phyloP scores from a whole-genome alignment of 192 early-diverging fungal species.

The Spinellus fusiger region DNA sequence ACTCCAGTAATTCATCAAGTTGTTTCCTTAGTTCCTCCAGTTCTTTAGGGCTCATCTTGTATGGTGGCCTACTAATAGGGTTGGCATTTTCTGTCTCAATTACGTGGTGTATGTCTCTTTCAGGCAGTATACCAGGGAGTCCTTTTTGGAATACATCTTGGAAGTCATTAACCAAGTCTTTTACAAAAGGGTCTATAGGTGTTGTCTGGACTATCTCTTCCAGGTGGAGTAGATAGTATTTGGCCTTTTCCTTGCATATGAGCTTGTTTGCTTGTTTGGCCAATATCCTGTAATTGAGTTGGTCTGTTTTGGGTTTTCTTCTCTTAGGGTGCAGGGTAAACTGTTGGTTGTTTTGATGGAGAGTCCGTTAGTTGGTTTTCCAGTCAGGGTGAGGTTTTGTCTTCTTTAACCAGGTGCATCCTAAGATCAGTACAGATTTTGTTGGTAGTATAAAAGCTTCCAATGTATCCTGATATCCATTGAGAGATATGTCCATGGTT shows the following conservation, averaged over 20 bases:
- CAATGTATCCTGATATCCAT: background rate
- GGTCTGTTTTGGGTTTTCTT: background rate
- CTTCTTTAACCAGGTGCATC: background rate
- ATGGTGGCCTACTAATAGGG: background rate
- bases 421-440: conserved; percentile 2
- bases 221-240: background rate
- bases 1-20: conserved; percentile 8
- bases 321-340: background rate
- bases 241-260: background rate
- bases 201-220: background rate
- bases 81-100: background rate
- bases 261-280: conserved; percentile 2
- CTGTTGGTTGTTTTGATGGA: background rate
- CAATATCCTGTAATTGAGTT: background rate
- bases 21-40: conserved; percentile 27
- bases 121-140: background rate
- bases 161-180: background rate
- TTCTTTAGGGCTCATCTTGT: conserved; percentile 8
- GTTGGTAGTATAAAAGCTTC: background rate
- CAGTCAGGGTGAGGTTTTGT: background rate
- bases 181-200: background rate
- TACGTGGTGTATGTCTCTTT: background rate
- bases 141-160: background rate
- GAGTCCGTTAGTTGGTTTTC: background rate
- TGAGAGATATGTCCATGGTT: background rate